Conservation (phyloP, 73 alveolate species). For the Diophrys sp. region DNA sequence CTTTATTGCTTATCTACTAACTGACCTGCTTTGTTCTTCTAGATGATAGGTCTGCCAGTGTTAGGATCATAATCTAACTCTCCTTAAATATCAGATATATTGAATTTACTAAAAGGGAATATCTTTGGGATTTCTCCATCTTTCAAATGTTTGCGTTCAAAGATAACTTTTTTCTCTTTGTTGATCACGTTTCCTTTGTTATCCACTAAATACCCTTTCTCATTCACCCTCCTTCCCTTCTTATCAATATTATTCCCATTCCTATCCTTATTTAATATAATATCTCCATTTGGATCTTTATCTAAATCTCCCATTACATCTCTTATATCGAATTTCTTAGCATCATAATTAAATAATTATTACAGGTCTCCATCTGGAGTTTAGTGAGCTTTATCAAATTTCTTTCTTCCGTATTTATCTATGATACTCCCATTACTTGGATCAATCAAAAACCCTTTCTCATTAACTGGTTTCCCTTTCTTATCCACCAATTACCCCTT, state of each 20-base stretch:
- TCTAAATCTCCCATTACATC: constrained; percentile 29
- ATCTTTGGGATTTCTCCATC: constrained; percentile 41
- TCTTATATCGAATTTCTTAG: constrained; percentile 20
- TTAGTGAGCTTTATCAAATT: constrained; percentile 30
- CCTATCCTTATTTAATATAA: constrained; percentile 14
- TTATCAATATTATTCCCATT: constrained; percentile 9
- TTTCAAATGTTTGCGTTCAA: constrained; percentile 5
- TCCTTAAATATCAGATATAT: constrained; percentile 17
- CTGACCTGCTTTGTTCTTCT: constrained; percentile 20
- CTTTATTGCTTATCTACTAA: constrained; percentile 12
- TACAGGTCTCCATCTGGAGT: constrained; percentile 52
- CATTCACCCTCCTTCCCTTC: constrained; percentile 19
- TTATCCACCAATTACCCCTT: constrained; percentile 38
- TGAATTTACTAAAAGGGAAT: constrained; percentile 37
- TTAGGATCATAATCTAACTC: constrained; percentile 18
- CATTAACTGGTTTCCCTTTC: constrained; percentile 33
- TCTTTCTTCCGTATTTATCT: constrained; percentile 34
- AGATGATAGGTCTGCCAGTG: constrained; percentile 8
- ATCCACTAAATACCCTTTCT: constrained; percentile 32
- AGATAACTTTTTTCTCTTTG: constrained; percentile 8
- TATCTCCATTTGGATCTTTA: constrained; percentile 18
- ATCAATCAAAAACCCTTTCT: constrained; percentile 48
- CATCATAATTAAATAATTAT: constrained; percentile 25
- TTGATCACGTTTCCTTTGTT: constrained; percentile 20
- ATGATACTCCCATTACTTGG: constrained; percentile 45